Conservation (phyloP, 495 filamentous ascomycete genomes). For the Penicillium diatomitis region DNA sequence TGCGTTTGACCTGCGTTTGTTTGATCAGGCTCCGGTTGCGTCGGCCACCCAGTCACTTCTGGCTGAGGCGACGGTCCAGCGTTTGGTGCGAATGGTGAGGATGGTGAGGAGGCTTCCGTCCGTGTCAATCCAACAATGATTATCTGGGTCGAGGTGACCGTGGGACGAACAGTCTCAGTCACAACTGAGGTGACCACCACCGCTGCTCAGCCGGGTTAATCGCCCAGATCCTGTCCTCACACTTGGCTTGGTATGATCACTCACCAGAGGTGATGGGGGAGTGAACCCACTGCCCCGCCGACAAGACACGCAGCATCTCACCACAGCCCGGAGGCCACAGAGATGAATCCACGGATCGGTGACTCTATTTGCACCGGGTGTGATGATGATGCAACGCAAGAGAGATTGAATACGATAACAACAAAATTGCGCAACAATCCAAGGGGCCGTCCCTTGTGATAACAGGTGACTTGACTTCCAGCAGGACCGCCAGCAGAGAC, state of each 20-base stretch:
- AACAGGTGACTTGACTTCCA: no score
- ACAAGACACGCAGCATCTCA: constrained; percentile 7
- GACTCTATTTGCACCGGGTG: no score
- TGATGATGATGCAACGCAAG: no score
- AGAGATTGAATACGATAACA: no score
- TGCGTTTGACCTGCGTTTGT: not conserved
- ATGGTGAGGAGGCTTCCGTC: not conserved
- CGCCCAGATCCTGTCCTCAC: no score
- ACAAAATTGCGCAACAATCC: no score
- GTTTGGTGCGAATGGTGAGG: no score
- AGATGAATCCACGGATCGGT: no score
- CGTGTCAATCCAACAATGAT: not conserved
- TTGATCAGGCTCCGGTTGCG: not conserved
- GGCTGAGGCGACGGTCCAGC: no score
- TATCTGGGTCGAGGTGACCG: constrained; percentile 1
- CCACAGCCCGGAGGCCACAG: constrained; percentile 2
- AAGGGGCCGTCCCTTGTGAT: no score
- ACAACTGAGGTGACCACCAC: constrained; percentile 5
- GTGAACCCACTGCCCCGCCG: not conserved
- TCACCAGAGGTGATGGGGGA: not conserved
- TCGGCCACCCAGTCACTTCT: not conserved
- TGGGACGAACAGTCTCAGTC: constrained; percentile 6
- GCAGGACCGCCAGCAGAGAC: no score
- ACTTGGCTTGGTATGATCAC: not conserved
- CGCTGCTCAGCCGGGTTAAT: not conserved